Conservation (phyloP, 768 basidiomycete species). For the Megacollybia marginata region DNA sequence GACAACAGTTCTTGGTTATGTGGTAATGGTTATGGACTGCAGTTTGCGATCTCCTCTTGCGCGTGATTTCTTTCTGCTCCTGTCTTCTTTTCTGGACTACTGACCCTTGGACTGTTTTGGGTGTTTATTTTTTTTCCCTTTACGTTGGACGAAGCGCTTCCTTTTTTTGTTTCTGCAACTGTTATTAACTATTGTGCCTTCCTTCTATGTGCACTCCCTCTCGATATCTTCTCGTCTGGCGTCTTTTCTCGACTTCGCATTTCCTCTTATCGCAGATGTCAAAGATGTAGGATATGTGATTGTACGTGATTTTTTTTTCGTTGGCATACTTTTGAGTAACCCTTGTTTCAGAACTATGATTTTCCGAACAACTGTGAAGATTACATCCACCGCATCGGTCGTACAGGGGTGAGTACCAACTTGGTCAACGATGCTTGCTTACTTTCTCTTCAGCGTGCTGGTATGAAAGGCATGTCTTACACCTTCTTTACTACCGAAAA, state of each 20-base stretch:
- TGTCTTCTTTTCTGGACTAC: constrained; percentile 37
- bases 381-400: constrained; percentile 98
- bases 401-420: constrained; percentile 67
- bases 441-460: constrained; percentile 61
- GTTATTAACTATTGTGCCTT: constrained; percentile 42
- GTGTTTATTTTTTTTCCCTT: constrained; percentile 4
- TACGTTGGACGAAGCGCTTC: constrained; percentile 41
- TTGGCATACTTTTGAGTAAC: constrained; percentile 5
- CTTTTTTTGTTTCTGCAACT: constrained; percentile 22
- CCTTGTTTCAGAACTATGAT: constrained; percentile 76
- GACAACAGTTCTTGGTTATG: constrained; percentile 34
- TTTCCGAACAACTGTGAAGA: constrained; percentile 98
- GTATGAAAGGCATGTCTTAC: constrained; percentile 85
- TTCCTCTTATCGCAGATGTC: constrained; percentile 62
- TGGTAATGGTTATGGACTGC: constrained; percentile 46
- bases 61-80: constrained; percentile 26
- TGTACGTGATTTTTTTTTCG: constrained; percentile 39
- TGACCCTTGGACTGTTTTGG: constrained; percentile 29
- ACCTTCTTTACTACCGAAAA: constrained; percentile 98
- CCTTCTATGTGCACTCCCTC: constrained; percentile 16
- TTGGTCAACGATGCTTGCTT: not conserved
- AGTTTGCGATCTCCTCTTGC: constrained; percentile 14
- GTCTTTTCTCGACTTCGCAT: no score
- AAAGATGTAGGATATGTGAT: constrained; percentile 99
- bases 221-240: not conserved